These are phyloP conservation scores for Talaromyces borbonicus DNA, from an alignment of 495 filamentous ascomycete genomes.

Conservation along the genomic window DNA sequence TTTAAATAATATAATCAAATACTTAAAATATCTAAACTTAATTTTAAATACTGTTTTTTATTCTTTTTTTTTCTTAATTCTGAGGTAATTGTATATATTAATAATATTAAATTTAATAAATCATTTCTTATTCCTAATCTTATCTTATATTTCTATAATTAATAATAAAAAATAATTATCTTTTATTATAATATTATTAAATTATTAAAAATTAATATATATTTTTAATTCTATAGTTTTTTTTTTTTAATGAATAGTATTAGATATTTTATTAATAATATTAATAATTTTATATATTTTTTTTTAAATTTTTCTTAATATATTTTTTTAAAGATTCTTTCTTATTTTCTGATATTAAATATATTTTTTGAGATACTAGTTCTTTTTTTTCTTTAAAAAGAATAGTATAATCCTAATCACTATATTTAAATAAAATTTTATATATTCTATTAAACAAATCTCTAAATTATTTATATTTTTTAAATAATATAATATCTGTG, in stretches of 20 bases:
- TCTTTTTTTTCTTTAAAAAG: slow-evolving; percentile 7
- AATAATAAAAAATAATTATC: slow-evolving; percentile 16
- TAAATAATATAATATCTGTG: background rate
- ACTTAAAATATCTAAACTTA: slow-evolving; percentile 4
- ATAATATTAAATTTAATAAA: slow-evolving; percentile 15
- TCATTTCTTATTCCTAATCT: slow-evolving; percentile 12
- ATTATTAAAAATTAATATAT: slow-evolving; percentile 33
- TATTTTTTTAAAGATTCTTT: background rate
- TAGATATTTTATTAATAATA: slow-evolving; percentile 12
- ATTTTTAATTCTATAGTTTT: slow-evolving; percentile 20
- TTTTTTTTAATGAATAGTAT: slow-evolving; percentile 31
- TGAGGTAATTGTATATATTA: slow-evolving; percentile 12
- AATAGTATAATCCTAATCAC: slow-evolving; percentile 7
- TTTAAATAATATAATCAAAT: background rate
- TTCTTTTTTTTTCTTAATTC: slow-evolving; percentile 11
- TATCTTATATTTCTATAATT: slow-evolving; percentile 8
- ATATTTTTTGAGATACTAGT: slow-evolving; percentile 4
- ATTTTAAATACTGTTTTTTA: slow-evolving; percentile 14
- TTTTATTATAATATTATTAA: slow-evolving; percentile 34
- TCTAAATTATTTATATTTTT: slow-evolving; percentile 2
- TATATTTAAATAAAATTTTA: slow-evolving; percentile 6
- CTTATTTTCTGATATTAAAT: background rate
- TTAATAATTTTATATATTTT: background rate
- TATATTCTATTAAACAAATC: slow-evolving; percentile 9
- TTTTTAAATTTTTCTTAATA: slow-evolving; percentile 7